Evolutionary conservation across 352 stramenopile species (phyloP).

Genomic region (Pythium coloratum): DNA sequence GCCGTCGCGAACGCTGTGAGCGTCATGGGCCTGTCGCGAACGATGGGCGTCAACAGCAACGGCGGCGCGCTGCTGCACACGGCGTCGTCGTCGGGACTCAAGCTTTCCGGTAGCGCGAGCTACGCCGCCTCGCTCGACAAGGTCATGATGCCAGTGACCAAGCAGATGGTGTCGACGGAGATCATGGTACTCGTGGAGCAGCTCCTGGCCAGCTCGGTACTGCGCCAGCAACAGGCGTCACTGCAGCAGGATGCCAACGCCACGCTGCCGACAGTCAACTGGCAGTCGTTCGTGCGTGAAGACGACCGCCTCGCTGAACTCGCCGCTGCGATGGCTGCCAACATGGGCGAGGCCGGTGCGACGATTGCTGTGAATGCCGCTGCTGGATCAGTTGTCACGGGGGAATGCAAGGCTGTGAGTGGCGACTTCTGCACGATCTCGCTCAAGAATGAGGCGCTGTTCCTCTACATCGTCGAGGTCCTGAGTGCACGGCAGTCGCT

Average conservation of each 20-base stretch:
- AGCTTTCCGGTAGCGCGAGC: background rate
- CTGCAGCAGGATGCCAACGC: constrained; percentile 4
- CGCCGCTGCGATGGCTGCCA: background rate
- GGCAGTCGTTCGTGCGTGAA: constrained; percentile 37
- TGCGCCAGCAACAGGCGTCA: constrained; percentile 17
- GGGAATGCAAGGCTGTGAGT: constrained; percentile 20
- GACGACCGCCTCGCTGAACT: constrained; percentile 32
- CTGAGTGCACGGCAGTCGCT: constrained; percentile 29
- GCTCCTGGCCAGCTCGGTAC: constrained; percentile 29
- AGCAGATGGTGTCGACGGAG: constrained; percentile 31
- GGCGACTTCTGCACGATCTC: constrained; percentile 25
- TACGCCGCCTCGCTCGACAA: background rate
- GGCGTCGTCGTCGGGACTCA: background rate
- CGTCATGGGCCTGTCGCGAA: constrained; percentile 12
- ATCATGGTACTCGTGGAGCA: constrained; percentile 47
- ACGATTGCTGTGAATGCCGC: background rate
- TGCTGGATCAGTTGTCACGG: constrained; percentile 19
- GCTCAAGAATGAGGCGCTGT: constrained; percentile 39
- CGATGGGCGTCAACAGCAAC: background rate
- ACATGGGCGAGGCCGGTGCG: background rate
- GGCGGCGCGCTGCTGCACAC: background rate
- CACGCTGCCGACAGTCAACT: constrained; percentile 7
- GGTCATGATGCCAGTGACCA: constrained; percentile 9
- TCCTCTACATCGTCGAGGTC: constrained; percentile 37
- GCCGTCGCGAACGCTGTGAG: constrained; percentile 16